Percentiles rank a stretch among this genome's conserved stretches.
These are phyloP conservation scores for Ephemerocybe angulata DNA, from an alignment of 768 basidiomycete genomes.

Conservation along the genomic window DNA sequence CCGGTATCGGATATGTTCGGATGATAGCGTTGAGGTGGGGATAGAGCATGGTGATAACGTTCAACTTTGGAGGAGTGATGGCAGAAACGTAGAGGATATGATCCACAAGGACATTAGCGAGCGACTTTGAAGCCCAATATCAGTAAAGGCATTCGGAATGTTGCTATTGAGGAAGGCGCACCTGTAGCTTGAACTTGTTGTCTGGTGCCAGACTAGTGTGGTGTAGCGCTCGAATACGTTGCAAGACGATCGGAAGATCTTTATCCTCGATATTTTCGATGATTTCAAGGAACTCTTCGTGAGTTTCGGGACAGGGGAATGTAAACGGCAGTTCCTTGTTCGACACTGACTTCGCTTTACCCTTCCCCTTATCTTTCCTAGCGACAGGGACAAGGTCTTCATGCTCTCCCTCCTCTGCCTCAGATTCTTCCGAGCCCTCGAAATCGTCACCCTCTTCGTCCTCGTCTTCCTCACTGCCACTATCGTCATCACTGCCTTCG, in stretches of 20 bases:
- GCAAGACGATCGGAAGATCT: slow-evolving; percentile 75
- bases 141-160: slow-evolving; percentile 9
- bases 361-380: slow-evolving; percentile 28
- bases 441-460: slow-evolving; percentile 28
- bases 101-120: slow-evolving; percentile 80
- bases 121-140: no score
- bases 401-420: slow-evolving; percentile 44
- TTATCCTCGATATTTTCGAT: slow-evolving; percentile 65
- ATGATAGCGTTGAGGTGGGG: slow-evolving; percentile 79
- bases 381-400: slow-evolving; percentile 36
- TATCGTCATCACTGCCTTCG: slow-evolving; percentile 35
- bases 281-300: slow-evolving; percentile 88
- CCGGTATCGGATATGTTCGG: slow-evolving; percentile 74
- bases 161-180: slow-evolving; percentile 27
- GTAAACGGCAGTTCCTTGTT: slow-evolving; percentile 82
- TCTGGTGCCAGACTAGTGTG: slow-evolving; percentile 90
- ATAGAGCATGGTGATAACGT: slow-evolving; percentile 59
- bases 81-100: slow-evolving; percentile 77
- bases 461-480: slow-evolving; percentile 32
- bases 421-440: slow-evolving; percentile 31
- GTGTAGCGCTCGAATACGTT: slow-evolving; percentile 86
- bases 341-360: slow-evolving; percentile 27
- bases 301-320: slow-evolving; percentile 81
- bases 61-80: slow-evolving; percentile 56
- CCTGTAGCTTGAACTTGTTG: slow-evolving; percentile 92